A percentile compares a stretch with the other conserved stretches of the same genome.
phyloP scores from a whole-genome alignment of 495 filamentous ascomycete genomes.

The Penicillium bovifimosum region DNA sequence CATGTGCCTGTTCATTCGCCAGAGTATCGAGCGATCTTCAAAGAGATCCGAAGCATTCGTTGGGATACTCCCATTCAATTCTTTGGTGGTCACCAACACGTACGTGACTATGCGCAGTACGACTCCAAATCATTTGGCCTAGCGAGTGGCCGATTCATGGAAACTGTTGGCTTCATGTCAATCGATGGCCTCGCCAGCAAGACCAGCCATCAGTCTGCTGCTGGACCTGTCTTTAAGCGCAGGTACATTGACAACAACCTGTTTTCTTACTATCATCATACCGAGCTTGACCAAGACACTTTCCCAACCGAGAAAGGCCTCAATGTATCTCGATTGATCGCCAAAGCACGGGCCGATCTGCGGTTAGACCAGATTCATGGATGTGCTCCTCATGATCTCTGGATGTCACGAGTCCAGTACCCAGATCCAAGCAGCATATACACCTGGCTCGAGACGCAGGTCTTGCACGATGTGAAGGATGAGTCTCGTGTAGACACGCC shows the following conservation, averaged over 20 bases:
- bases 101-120: slow-evolving; percentile 77
- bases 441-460: slow-evolving; percentile 67
- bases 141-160: slow-evolving; percentile 92
- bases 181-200: slow-evolving; percentile 60
- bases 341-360: slow-evolving; percentile 60
- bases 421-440: slow-evolving; percentile 67
- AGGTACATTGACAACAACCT: slow-evolving; percentile 96
- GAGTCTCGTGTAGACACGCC: slow-evolving; percentile 45
- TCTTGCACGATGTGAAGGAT: slow-evolving; percentile 61
- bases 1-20: slow-evolving; percentile 77
- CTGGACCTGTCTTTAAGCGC: slow-evolving; percentile 58
- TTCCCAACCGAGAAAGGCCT: slow-evolving; percentile 77
- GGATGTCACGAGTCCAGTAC: slow-evolving; percentile 72
- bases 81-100: slow-evolving; percentile 88
- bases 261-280: slow-evolving; percentile 77
- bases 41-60: slow-evolving; percentile 68
- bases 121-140: slow-evolving; percentile 76
- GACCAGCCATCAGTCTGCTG: slow-evolving; percentile 28
- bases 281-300: slow-evolving; percentile 56
- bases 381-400: slow-evolving; percentile 76
- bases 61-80: slow-evolving; percentile 85
- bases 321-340: slow-evolving; percentile 68
- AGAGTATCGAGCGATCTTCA: slow-evolving; percentile 73
- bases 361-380: slow-evolving; percentile 70
- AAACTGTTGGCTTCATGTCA: slow-evolving; percentile 95